Conservation (phyloP, 1,139 yeast species). For the Scheffersomyces insectosa region DNA sequence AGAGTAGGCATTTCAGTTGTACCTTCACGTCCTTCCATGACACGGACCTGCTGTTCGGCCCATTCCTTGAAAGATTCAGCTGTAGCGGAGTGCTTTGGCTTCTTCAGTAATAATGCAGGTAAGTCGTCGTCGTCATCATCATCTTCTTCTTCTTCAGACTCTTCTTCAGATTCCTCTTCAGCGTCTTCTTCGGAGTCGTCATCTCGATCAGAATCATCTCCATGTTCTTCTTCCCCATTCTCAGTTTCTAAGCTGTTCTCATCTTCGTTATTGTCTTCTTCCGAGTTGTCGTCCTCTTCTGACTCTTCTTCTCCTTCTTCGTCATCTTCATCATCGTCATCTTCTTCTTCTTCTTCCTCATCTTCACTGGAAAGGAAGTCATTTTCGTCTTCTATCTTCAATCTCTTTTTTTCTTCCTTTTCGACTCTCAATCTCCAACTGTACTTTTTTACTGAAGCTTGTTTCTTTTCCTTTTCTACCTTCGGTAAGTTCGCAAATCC, state of each 20-base stretch:
- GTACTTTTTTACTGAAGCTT: conserved; percentile 37
- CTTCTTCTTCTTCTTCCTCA: conserved; percentile 38
- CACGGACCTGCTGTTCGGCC: conserved; percentile 60
- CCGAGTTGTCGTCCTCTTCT: conserved; percentile 13
- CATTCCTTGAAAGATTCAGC: conserved; percentile 57
- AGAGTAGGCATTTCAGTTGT: conserved; percentile 52
- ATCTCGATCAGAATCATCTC: conserved; percentile 31
- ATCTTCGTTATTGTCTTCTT: conserved; percentile 15
- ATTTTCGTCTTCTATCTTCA: conserved; percentile 37
- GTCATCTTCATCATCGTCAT: conserved; percentile 15
- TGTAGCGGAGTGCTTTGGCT: conserved; percentile 42
- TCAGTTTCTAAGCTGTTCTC: conserved; percentile 18
- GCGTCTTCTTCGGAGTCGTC: conserved; percentile 19
- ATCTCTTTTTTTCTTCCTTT: conserved; percentile 35
- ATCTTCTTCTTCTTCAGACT: conserved; percentile 18
- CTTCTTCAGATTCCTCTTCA: conserved; percentile 19
- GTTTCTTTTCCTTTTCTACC: conserved; percentile 33
- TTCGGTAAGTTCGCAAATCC: conserved; percentile 62
- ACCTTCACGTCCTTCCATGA: conserved; percentile 57
- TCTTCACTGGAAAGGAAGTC: conserved; percentile 33
- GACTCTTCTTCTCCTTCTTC: conserved; percentile 20
- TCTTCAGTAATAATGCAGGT: conserved; percentile 37
- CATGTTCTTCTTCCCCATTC: conserved; percentile 21
- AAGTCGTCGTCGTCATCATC: conserved; percentile 21
- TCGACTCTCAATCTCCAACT: conserved; percentile 46